A percentile compares a stretch with the other conserved stretches of the same genome.
Evolutionary conservation across 2,329 filamentous ascomycete genomes (phyloP).

Genomic region (Gremmenia infestans): DNA sequence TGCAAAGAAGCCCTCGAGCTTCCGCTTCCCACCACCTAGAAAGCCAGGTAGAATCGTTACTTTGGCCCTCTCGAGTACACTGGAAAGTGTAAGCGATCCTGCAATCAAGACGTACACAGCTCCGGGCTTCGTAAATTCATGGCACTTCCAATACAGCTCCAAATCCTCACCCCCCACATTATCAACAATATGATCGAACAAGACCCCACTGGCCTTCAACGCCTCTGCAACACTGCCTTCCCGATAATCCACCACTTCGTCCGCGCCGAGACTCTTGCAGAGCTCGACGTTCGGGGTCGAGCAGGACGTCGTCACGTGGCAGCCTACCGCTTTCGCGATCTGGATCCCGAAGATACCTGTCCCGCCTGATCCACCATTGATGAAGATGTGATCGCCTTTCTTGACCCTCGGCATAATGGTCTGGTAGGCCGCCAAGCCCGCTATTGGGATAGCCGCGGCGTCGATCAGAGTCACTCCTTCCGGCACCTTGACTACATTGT

Average conservation of each 20-base stretch:
- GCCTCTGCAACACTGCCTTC: conserved; percentile 10
- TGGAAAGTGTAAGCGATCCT: conserved; percentile 51
- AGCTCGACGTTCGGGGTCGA: conserved; percentile 52
- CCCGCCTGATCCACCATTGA: conserved; percentile 63
- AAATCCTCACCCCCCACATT: conserved; percentile 14
- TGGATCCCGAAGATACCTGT: conserved; percentile 57
- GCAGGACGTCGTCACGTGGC: conserved; percentile 53
- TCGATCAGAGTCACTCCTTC: conserved; percentile 34
- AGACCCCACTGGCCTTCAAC: conserved; percentile 9
- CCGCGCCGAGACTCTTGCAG: conserved; percentile 52
- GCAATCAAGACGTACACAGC: conserved; percentile 39
- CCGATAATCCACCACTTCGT: conserved; percentile 16
- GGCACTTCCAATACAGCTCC: conserved; percentile 15
- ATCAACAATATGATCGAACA: conserved; percentile 23
- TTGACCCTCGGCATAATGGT: conserved; percentile 40
- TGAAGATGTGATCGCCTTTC: conserved; percentile 50
- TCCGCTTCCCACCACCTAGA: conserved; percentile 28
- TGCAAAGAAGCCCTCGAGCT: conserved; percentile 43
- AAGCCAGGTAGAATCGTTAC: conserved; percentile 11
- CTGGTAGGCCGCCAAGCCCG: conserved; percentile 37
- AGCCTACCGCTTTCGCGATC: conserved; percentile 55
- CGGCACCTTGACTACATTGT: conserved; percentile 29
- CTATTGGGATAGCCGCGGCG: conserved; percentile 37
- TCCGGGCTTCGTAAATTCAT: conserved; percentile 16
- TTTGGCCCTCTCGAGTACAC: conserved; percentile 3